Percentiles rank a stretch among this genome's conserved stretches.
These are phyloP conservation scores for Perilla frutescens DNA, from an alignment of 257 asterid species.

Conservation along the genomic window DNA sequence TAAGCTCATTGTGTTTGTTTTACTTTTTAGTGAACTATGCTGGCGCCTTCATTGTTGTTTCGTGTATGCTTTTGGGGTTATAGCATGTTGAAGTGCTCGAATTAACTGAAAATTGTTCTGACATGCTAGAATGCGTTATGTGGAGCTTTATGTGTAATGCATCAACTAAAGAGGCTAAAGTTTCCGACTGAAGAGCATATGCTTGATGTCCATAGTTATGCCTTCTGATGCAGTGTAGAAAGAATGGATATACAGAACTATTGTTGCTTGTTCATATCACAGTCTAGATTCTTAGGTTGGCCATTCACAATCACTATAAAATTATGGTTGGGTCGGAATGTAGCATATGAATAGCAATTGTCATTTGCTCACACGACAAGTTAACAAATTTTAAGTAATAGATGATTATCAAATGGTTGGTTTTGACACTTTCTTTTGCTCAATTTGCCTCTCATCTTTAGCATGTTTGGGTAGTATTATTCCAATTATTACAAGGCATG, in stretches of 20 bases:
- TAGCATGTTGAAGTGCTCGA: slow-evolving; percentile 6
- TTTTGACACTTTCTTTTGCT: background rate
- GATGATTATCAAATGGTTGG: background rate
- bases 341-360: background rate
- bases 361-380: background rate
- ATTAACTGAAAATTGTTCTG: background rate
- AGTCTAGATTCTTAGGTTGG: background rate
- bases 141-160: background rate
- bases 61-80: background rate
- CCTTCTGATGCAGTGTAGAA: too few species aligned
- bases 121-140: background rate
- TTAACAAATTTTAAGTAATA: background rate
- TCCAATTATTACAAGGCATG: background rate
- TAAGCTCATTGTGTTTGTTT: background rate
- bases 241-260: background rate
- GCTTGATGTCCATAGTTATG: background rate
- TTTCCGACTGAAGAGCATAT: background rate
- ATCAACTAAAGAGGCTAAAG: background rate
- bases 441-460: background rate
- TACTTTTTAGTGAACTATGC: background rate
- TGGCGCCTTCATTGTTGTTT: background rate
- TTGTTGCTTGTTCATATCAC: background rate
- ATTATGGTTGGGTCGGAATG: background rate
- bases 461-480: background rate
- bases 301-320: background rate